Evolutionary conservation across 495 filamentous ascomycete species (phyloP), one percentile per base, ranked within the genome.

Genomic region (Neurospora terricola): DNA sequence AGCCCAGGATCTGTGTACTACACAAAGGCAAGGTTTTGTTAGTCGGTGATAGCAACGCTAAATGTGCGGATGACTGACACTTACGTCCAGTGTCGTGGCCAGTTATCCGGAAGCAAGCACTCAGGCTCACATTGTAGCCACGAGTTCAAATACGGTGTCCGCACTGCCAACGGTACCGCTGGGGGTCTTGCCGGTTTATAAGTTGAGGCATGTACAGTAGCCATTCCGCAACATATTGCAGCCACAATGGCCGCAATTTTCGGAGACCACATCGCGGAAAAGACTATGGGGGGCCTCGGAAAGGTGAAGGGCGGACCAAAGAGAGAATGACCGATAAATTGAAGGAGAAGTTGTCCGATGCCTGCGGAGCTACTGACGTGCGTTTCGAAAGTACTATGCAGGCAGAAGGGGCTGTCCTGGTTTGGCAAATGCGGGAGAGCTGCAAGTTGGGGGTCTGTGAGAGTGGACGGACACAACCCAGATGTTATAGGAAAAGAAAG

Each of bases 1-100:
- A 90, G 48, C 92, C 95, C 38, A 93, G 83, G 37, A 94, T 82
- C 39, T 91, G 89, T 91, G 30, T 82, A 78, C n/a, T 80, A 84
- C 38, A 85, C 81, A 8, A 12, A 23, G 27, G 87, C 86, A 70
- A 90, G 86, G 11, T 90, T 78, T 72, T 9, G 72, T 70, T 72
- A 40, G 54, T 73, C 66, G 75, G 45, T 74, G 71, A 36, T 69
- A 38, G 10, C 38, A 30, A 69, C 38, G 30, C 34, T 9, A 38
- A 14, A 21, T 43, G 72, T 21, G 70, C 5, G 45, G 27, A 27
- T 54, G 38, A 18, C 12, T 36, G 70, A 12, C 21, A 40, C 77
- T 77, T 75, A 81, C 79, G 78, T 80, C 79, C 79, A 76, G 16
- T 48, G 72, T 69, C 74, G 72, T 14, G 79, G 79, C 79, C 79